These are phyloP conservation scores for Hypoxylon perforatum DNA, from an alignment of 495 filamentous ascomycete species.

Conservation along the genomic window DNA sequence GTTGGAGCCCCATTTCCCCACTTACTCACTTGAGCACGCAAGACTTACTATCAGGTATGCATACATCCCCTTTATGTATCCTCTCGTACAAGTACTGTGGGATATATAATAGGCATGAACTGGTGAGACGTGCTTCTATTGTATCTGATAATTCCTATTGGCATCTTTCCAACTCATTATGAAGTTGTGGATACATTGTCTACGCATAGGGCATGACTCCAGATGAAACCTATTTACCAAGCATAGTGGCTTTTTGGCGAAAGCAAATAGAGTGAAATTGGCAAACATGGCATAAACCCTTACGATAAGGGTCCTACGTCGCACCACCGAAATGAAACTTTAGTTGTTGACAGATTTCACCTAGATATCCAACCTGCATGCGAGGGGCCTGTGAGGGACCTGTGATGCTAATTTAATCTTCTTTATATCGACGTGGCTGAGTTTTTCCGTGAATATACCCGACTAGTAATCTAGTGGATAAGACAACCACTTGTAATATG, in stretches of 20 bases:
- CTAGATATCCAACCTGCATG: not conserved
- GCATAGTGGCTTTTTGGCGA: too few relatives aligned
- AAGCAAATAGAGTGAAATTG: too few relatives aligned
- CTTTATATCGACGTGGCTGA: too few relatives aligned
- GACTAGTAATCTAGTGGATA: too few relatives aligned
- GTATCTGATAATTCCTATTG: too few relatives aligned
- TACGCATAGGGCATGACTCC: too few relatives aligned
- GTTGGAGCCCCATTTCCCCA: constrained; percentile 21
- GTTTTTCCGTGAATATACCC: too few relatives aligned
- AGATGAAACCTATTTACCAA: too few relatives aligned
- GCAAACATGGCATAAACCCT: constrained; percentile 5
- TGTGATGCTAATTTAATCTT: too few relatives aligned
- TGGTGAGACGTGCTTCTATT: not conserved
- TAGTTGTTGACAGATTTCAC: constrained; percentile 35
- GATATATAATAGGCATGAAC: not conserved
- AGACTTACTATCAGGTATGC: constrained; percentile 6
- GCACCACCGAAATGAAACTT: constrained; percentile 21
- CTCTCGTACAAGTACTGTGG: not conserved
- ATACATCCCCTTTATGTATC: not conserved
- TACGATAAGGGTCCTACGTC: constrained; percentile 13
- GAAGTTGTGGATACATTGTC: too few relatives aligned
- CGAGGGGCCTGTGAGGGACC: not conserved
- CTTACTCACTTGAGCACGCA: constrained; percentile 23
- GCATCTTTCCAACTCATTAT: too few relatives aligned
- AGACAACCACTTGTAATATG: too few relatives aligned